A percentile compares a stretch with the other conserved stretches of the same genome.
Evolutionary conservation across 495 filamentous ascomycete genomes (phyloP).

Genomic region (Lophiostoma macrostomum): DNA sequence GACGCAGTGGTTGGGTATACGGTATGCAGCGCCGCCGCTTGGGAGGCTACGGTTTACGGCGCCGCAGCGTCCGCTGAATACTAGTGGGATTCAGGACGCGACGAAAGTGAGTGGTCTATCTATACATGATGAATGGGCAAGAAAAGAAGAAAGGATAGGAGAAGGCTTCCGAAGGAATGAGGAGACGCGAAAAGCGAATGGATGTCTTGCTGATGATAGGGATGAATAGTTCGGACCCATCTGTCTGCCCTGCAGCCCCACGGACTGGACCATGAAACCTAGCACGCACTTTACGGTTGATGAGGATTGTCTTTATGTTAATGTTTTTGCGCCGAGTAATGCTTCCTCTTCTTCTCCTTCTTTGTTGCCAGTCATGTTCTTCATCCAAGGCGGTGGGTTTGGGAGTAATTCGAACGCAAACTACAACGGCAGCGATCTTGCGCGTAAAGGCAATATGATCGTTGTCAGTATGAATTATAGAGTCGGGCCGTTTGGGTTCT

Average conservation of each 20-base stretch:
- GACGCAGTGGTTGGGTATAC: constrained; percentile 63
- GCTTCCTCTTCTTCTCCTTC: constrained; percentile 39
- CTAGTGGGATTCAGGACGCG: constrained; percentile 46
- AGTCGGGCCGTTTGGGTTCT: constrained; percentile 69
- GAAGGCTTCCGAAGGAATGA: too few relatives aligned
- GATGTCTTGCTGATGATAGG: constrained; percentile 34
- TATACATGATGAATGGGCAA: background rate
- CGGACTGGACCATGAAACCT: constrained; percentile 10
- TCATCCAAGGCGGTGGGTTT: constrained; percentile 73
- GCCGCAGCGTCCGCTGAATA: constrained; percentile 51
- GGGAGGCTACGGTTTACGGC: constrained; percentile 57
- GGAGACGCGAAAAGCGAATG: too few relatives aligned
- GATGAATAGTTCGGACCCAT: constrained; percentile 45
- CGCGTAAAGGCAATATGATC: constrained; percentile 57
- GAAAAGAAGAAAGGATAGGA: too few relatives aligned
- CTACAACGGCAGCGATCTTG: constrained; percentile 62
- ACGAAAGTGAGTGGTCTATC: constrained; percentile 15
- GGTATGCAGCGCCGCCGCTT: constrained; percentile 62
- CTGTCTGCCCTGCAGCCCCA: constrained; percentile 46
- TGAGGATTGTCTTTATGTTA: constrained; percentile 73
- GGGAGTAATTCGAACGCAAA: constrained; percentile 60
- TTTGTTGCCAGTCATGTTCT: constrained; percentile 66
- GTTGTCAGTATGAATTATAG: constrained; percentile 70
- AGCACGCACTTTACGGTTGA: constrained; percentile 36
- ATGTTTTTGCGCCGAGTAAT: constrained; percentile 64